Evolutionary conservation across 768 basidiomycete species (phyloP), one percentile per base, ranked within the genome.

Genomic region (Collybia nuda): DNA sequence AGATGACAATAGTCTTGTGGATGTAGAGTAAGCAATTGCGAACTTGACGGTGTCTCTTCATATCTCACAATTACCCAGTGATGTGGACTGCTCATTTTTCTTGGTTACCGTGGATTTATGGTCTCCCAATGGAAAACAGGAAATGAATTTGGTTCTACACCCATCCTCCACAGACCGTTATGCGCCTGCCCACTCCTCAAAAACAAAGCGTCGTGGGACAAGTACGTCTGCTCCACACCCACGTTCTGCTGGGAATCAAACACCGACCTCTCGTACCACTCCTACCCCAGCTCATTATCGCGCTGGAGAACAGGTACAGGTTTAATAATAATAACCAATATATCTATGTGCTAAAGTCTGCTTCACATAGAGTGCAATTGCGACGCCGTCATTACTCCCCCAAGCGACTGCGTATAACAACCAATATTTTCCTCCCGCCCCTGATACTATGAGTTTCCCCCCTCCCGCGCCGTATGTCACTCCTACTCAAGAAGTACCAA

Each of bases 71-170:
- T 45, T 32, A 14, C 45, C 11, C 62, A 96, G 94, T 56, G 86
- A 91, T 41, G 76, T 96, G 44, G 89, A 95, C 66, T 84, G 79
- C 54, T 88, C 90, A 1, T 95, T 93, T 69, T 91, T 98, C 65
- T 68, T 97, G 38, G 87, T 93, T 22, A 90, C 90, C 15, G 92
- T 92, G n/a, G 94, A 97, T 69, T 72, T 98, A 2, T 96, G 93
- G 90, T 91, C 90, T 0, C 78, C 76, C 39, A 92, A 94, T 58
- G 88, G 84, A 12, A 83, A 78, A 56, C 79, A 85, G 24, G 91
- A 96, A 62, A 87, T 88, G 74, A 96, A 96, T 65, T 81, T 96
- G 14, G 91, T 97, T 38, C 75, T 91, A 18, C 92, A 93, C 62
- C 91, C 93, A 0, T 88, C 88, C 0, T 84, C 91, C 3, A 73